Percentiles rank a stretch among this genome's conserved stretches.
Conservation (phyloP, 495 filamentous ascomycete species). For the Penicillium ochrochloron region DNA sequence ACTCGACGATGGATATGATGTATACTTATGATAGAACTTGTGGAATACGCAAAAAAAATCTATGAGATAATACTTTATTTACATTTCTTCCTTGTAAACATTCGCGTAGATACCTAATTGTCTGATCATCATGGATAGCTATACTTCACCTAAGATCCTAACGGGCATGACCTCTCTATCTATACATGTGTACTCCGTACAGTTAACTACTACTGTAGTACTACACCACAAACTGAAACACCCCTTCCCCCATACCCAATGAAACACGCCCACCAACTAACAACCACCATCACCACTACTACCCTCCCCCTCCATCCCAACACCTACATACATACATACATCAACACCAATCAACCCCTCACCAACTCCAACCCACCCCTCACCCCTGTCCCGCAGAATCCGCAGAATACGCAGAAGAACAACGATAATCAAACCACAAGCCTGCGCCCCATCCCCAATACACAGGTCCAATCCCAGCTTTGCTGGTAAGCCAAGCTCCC, state of each 20-base stretch:
- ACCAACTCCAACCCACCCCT: not conserved
- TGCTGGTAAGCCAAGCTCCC: not conserved
- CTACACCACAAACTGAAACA: not conserved
- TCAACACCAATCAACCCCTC: not conserved
- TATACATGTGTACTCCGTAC: not conserved
- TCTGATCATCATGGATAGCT: not conserved
- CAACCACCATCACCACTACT: not conserved
- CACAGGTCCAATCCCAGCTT: not conserved
- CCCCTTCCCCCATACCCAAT: not conserved
- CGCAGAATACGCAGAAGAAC: no score
- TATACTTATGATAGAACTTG: conserved; percentile 11
- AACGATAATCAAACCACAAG: not conserved
- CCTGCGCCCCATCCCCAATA: not conserved
- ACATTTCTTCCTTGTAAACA: not conserved
- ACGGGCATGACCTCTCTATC: not conserved
- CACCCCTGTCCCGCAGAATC: no score
- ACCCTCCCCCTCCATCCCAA: not conserved
- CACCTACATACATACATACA: not conserved
- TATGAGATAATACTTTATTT: not conserved
- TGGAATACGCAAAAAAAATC: conserved; percentile 6
- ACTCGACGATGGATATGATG: conserved; percentile 9
- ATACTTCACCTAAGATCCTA: no score
- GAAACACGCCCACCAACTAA: not conserved
- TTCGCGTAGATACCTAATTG: not conserved
- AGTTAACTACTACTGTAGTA: not conserved